Base-by-base conservation (phyloP, 164 flowering plant species). In the Aristolochia contorta region DNA sequence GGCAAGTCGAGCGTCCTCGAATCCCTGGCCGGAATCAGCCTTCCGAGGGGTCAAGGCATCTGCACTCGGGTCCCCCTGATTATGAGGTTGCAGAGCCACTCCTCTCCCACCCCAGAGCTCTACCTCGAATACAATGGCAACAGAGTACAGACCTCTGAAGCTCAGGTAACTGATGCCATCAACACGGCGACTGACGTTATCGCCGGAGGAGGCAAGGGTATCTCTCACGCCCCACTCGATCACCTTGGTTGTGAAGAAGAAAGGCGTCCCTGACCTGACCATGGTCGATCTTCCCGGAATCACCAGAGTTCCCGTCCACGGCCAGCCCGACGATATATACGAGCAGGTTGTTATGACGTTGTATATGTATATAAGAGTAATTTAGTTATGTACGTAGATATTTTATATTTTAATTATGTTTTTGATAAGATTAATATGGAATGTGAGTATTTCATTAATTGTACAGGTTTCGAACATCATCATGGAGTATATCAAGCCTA, bases 231-330 rank as follows among this genome's bases (percentile, higher is more conserved):
- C 19, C 77, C 78, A 0, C 58, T 78, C 18, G n/a, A n/a, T n/a
- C n/a, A 75, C 81, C 2, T 56, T 78, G 12, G 47, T 70, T 1
- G 81, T 78, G 24, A 75, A 68, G 54, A 78, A 74, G 47, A 54
- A 60, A 20, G 78, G 81, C 20, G 61, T 65, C 19, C 67, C 61
- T 8, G 67, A 65, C 51, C 61, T 65, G 15, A 65, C 61, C 33
- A 78, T 78, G 78, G 73, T 78, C 12, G 81, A 78, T 52, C 53
- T 78, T 1, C 81, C 81, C 2, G 79, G 81, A 9, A 80, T 80
- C 5, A 77, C 81, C 4, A 51, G 81, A 15, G 84, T 77, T 6
- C 76, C 79, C 0, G 84, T 80, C n/a, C 71, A 75, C 16, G 81
- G 81, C 16, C 83, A 79, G 66, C 81, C 81, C 0, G 79, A 77